Evolutionary conservation across 2,329 filamentous ascomycete genomes (phyloP).

Genomic region (Aurifilum marmelostoma): DNA sequence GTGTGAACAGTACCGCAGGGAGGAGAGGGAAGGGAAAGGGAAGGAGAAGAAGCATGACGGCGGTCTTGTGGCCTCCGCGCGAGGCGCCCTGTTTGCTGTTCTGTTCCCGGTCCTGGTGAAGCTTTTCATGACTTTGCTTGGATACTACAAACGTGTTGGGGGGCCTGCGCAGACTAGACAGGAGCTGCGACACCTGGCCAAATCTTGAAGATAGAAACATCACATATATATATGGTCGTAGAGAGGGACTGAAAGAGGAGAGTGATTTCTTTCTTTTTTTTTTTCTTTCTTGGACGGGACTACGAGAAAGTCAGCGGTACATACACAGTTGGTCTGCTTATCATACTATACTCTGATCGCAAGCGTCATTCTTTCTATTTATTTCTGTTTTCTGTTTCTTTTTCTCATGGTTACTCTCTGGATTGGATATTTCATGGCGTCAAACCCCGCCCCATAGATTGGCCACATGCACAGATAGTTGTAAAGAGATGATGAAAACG

Average conservation of each 20-base stretch:
- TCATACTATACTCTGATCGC: too few species aligned
- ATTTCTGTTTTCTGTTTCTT: not conserved
- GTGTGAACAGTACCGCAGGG: conserved; percentile 44
- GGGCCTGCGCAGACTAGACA: conserved; percentile 20
- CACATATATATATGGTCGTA: too few species aligned
- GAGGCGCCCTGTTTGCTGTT: conserved; percentile 12
- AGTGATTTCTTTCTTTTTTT: too few species aligned
- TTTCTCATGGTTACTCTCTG: too few species aligned
- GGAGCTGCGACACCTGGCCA: conserved; percentile 9
- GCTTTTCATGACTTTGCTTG: not conserved
- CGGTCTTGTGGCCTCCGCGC: conserved; percentile 1
- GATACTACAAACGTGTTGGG: conserved; percentile 20
- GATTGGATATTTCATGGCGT: too few species aligned
- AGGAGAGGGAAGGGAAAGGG: not conserved
- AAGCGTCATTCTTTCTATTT: too few species aligned
- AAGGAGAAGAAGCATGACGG: conserved; percentile 17
- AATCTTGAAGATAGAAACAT: not conserved
- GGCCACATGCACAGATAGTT: not conserved
- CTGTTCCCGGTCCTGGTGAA: conserved; percentile 11
- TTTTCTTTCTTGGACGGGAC: not conserved
- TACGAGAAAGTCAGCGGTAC: not conserved
- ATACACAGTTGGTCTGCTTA: not conserved
- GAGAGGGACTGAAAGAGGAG: too few species aligned
- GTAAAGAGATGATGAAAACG: not conserved
- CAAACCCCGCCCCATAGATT: not conserved